Conservation (phyloP, 1,284 basidiomycete genomes). For the Ceratobasidium sp. region DNA sequence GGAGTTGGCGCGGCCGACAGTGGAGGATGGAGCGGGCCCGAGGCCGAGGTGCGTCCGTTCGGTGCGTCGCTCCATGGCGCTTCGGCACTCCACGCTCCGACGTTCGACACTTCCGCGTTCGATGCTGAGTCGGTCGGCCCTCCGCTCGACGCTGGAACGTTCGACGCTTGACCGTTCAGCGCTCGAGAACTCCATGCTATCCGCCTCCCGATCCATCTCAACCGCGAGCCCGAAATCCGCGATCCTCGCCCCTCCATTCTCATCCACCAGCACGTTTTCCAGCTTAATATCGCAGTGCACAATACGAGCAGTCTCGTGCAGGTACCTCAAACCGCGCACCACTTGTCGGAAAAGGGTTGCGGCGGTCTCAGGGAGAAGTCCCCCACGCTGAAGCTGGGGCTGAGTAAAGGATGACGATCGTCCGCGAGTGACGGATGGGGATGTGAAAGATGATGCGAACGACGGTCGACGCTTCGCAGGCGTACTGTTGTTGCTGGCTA, state of each 20-base stretch:
- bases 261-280: conserved; percentile 94
- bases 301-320: conserved; percentile 81
- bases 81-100: not conserved
- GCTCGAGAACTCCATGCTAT: not conserved
- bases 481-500: conserved; percentile 9
- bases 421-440: conserved; percentile 5
- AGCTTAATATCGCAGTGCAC: conserved; percentile 96
- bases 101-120: not conserved
- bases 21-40: conserved; percentile 23
- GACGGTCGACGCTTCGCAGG: conserved; percentile 18
- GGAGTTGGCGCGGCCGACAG: conserved; percentile 36
- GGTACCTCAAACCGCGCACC: conserved; percentile 83
- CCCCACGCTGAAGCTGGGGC: conserved; percentile 62
- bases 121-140: not conserved
- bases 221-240: conserved; percentile 85
- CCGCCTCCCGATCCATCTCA: conserved; percentile 59
- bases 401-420: conserved; percentile 24
- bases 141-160: conserved; percentile 8
- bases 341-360: conserved; percentile 92
- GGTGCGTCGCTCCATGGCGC: not conserved
- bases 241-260: conserved; percentile 81
- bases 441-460: conserved; percentile 21
- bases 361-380: conserved; percentile 70
- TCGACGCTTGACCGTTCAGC: conserved; percentile 21
- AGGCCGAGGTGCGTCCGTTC: not conserved